These are phyloP conservation scores for Lizanozyma gosingica DNA, from an alignment of 1,139 yeast species.

Conservation along the genomic window DNA sequence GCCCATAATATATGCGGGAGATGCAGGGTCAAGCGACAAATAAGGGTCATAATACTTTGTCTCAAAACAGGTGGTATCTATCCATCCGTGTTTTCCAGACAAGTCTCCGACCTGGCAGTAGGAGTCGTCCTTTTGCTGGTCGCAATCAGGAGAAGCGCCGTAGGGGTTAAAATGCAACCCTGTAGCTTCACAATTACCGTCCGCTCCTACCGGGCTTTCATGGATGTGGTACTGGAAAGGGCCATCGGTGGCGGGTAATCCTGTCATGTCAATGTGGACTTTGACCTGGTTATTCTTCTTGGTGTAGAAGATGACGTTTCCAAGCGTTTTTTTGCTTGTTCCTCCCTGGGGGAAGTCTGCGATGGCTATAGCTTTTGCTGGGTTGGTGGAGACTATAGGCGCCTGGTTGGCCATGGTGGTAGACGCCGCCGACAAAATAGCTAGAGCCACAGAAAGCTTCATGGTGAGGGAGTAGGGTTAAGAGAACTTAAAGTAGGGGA, in stretches of 20 bases:
- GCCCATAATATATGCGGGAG: conserved; percentile 44
- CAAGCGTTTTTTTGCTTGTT: conserved; percentile 28
- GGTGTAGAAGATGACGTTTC: conserved; percentile 43
- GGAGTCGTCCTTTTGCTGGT: conserved; percentile 36
- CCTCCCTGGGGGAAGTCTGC: conserved; percentile 47
- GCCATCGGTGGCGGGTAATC: conserved; percentile 47
- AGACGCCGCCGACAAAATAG: not conserved
- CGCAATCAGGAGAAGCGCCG: conserved; percentile 36
- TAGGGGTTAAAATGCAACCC: conserved; percentile 50
- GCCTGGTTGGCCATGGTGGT: conserved; percentile 23
- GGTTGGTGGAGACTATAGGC: conserved; percentile 30
- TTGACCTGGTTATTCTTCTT: conserved; percentile 37
- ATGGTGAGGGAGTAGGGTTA: too few relatives aligned
- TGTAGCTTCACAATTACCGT: conserved; percentile 39
- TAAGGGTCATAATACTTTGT: conserved; percentile 45
- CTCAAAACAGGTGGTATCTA: conserved; percentile 47
- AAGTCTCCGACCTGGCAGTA: conserved; percentile 54
- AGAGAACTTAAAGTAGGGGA: too few relatives aligned
- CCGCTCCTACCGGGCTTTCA: conserved; percentile 32
- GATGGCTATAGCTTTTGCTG: conserved; percentile 41
- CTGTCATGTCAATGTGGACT: conserved; percentile 52
- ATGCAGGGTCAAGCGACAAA: conserved; percentile 38
- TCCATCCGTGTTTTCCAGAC: conserved; percentile 55
- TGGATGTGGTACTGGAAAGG: conserved; percentile 55
- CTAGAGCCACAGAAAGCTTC: not conserved